Conservation (phyloP, 495 filamentous ascomycete species). For the Coniosporium apollinis region DNA sequence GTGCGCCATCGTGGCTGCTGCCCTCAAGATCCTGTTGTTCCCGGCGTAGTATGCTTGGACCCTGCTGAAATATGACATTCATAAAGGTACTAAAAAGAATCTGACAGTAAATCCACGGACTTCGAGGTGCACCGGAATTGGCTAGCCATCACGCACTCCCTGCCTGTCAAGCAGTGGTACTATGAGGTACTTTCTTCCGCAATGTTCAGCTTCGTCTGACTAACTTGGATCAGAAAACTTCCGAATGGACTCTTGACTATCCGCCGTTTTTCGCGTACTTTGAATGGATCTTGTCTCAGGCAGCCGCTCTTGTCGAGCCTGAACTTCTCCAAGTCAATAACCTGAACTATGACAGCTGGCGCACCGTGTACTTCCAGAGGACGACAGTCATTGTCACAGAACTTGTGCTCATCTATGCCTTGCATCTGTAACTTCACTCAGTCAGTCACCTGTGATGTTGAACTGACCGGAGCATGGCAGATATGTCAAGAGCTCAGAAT, state of each 20-base stretch:
- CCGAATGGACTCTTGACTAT: conserved; percentile 98
- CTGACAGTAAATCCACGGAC: conserved; percentile 84
- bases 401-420: conserved; percentile 65
- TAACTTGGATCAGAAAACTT: conserved; percentile 46
- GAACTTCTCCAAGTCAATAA: conserved; percentile 70
- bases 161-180: conserved; percentile 85
- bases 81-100: conserved; percentile 1
- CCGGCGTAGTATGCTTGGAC: conserved; percentile 70
- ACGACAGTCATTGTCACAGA: conserved; percentile 77
- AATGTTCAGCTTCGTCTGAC: background rate
- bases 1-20: conserved; percentile 71
- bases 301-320: conserved; percentile 59
- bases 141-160: conserved; percentile 82
- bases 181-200: conserved; percentile 43
- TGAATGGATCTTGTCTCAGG: conserved; percentile 81
- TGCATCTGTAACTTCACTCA: conserved; percentile 64
- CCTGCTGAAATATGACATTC: background rate
- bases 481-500: conserved; percentile 48
- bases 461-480: too few relatives aligned
- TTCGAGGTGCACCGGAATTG: conserved; percentile 98
- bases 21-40: conserved; percentile 85
- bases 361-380: conserved; percentile 86
- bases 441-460: too few relatives aligned
- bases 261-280: conserved; percentile 95
- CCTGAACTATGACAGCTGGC: conserved; percentile 71